Conservation (phyloP, 495 filamentous ascomycete species). For the Aspergillus ostianus region DNA sequence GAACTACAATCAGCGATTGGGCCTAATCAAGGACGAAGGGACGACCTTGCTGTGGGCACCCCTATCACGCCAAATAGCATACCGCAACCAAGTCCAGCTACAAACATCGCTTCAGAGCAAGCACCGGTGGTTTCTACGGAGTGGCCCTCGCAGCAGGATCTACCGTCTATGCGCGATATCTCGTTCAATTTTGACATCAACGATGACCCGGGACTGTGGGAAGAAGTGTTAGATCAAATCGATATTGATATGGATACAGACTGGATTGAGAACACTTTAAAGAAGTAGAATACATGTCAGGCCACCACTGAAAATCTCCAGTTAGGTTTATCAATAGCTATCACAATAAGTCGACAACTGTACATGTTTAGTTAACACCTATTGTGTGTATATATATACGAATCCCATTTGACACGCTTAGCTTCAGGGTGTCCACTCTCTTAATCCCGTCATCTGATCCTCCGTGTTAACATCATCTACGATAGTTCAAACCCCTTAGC, state of each 20-base stretch:
- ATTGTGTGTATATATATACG: too few relatives aligned
- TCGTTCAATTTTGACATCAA: slow-evolving; percentile 37
- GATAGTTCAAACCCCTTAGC: too few relatives aligned
- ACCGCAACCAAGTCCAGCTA: slow-evolving; percentile 12
- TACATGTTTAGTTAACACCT: too few relatives aligned
- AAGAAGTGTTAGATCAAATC: slow-evolving; percentile 36
- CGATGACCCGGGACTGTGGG: slow-evolving; percentile 39
- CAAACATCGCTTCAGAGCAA: not conserved
- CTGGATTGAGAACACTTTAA: slow-evolving; percentile 39
- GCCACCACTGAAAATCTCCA: too few relatives aligned
- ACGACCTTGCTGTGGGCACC: not conserved
- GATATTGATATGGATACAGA: slow-evolving; percentile 44
- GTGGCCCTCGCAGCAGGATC: slow-evolving; percentile 24
- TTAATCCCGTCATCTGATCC: too few relatives aligned
- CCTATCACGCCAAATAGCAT: slow-evolving; percentile 22
- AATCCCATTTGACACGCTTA: too few relatives aligned
- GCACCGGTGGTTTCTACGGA: slow-evolving; percentile 7
- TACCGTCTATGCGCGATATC: slow-evolving; percentile 32
- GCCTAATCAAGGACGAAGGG: slow-evolving; percentile 12
- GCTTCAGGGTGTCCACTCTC: too few relatives aligned
- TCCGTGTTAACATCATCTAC: too few relatives aligned
- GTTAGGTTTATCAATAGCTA: too few relatives aligned
- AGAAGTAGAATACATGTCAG: slow-evolving; percentile 14
- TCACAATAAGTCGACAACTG: too few relatives aligned
- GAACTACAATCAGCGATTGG: slow-evolving; percentile 33